Evolutionary conservation across 2,329 filamentous ascomycete genomes (phyloP).

Genomic region (Xylariaceae sp.): DNA sequence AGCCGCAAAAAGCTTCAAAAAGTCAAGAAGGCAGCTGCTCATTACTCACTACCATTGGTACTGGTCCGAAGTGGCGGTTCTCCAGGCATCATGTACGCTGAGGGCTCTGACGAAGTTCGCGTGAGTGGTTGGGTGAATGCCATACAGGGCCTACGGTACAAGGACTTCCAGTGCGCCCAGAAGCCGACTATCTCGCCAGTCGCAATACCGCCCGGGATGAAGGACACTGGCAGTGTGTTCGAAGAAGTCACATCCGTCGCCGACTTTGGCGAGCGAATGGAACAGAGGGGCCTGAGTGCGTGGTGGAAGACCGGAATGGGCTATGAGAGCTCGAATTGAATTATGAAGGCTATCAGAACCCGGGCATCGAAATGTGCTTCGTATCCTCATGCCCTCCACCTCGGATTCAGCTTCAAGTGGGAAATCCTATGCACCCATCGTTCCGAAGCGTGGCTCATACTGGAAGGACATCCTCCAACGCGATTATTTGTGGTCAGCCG

Average conservation of each 20-base stretch:
- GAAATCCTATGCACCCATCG: too few species aligned
- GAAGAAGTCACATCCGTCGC: conserved; percentile 60
- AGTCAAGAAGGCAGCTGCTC: conserved; percentile 61
- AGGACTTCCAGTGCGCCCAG: conserved; percentile 63
- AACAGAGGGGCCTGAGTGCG: conserved; percentile 48
- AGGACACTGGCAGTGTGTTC: conserved; percentile 27
- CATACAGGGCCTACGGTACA: conserved; percentile 65
- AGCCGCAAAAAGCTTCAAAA: conserved; percentile 65
- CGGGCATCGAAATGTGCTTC: too few species aligned
- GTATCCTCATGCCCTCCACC: too few species aligned
- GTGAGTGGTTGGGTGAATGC: conserved; percentile 60
- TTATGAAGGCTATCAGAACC: too few species aligned
- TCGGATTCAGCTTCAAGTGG: too few species aligned
- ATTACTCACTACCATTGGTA: conserved; percentile 56
- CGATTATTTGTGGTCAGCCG: too few species aligned
- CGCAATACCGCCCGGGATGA: conserved; percentile 6
- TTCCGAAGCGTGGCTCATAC: too few species aligned
- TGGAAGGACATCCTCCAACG: too few species aligned
- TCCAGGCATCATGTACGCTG: conserved; percentile 77
- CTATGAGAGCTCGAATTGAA: conserved; percentile 26
- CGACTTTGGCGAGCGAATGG: conserved; percentile 61
- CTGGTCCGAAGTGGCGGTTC: conserved; percentile 63
- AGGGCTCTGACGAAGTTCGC: conserved; percentile 47
- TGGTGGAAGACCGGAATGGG: conserved; percentile 72
- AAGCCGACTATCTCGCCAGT: conserved; percentile 37